phyloP scores from a whole-genome alignment of 2,329 filamentous ascomycete genomes.

The Pezicula radicicola region DNA sequence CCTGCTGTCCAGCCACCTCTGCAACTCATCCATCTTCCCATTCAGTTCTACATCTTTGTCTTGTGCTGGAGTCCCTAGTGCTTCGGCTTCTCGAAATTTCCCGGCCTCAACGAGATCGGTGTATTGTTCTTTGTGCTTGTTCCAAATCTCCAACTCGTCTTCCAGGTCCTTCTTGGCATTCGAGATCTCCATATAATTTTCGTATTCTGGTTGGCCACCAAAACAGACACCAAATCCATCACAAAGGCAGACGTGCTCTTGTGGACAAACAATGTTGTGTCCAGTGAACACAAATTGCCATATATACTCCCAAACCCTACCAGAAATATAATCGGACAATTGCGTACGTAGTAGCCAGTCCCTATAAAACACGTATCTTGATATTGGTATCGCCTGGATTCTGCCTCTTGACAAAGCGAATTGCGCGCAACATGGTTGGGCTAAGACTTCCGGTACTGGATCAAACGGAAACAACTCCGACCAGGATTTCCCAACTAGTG shows the following conservation, averaged over 20 bases:
- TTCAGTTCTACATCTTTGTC: too few species aligned
- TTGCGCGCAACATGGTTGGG: slow-evolving; percentile 60
- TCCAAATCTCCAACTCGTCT: not conserved
- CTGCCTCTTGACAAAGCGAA: slow-evolving; percentile 57
- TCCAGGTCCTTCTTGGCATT: not conserved
- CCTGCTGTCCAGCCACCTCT: too few species aligned
- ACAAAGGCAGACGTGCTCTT: slow-evolving; percentile 26
- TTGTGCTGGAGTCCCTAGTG: too few species aligned
- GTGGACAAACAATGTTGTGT: slow-evolving; percentile 27
- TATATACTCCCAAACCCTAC: slow-evolving; percentile 60
- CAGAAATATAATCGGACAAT: slow-evolving; percentile 51
- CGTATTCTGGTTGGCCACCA: slow-evolving; percentile 22
- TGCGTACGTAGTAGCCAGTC: slow-evolving; percentile 58
- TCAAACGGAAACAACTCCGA: slow-evolving; percentile 20
- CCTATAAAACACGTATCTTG: slow-evolving; percentile 53
- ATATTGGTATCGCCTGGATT: slow-evolving; percentile 43
- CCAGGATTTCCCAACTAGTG: slow-evolving; percentile 40
- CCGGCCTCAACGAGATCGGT: not conserved
- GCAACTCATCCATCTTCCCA: too few species aligned
- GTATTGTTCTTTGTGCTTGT: too few species aligned
- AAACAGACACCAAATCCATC: slow-evolving; percentile 29
- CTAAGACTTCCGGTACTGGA: slow-evolving; percentile 44
- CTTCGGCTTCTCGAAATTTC: not conserved
- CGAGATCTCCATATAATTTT: slow-evolving; percentile 5
- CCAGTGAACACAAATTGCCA: slow-evolving; percentile 65